Evolutionary conservation across 2,329 filamentous ascomycete species (phyloP), one percentile per base, ranked within the genome.

Genomic region (Aspergillus vadensis): DNA sequence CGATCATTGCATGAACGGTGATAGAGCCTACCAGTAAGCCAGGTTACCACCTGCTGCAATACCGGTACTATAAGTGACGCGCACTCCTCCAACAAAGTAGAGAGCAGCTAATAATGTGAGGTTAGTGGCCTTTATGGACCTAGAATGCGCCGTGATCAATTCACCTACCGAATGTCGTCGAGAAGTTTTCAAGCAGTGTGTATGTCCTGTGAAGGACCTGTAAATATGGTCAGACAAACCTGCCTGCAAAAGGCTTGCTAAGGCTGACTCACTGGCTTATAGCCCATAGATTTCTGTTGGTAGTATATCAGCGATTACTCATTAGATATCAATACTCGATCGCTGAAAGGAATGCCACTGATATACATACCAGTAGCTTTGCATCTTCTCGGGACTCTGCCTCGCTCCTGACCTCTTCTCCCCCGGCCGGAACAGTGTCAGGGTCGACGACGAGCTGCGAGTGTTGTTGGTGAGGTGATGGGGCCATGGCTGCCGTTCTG

Each of bases 21-120:
- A 1, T 5, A 15, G 21, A 12, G 54, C 71, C 41, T 67, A 84
- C 84, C 85, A 87, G 67, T 87, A 87, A 7, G 85, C 85, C 52
- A 86, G 70, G 62, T 85, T 85, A 44, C 85, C 85, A 57, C 85
- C 85, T 17, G 85, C 84, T 25, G 83, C 84, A 39, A 87, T 85
- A 63, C 85, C 85, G 10, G 85, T 87, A n/a, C 82, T 85, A 68
- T 85, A 87, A 0, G 85, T 86, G 2, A 85, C 83, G 43, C 85
- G 81, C 41, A 86, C 83, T 60, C 82, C 85, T 30, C 85, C 85
- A 48, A 87, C 80, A 59, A 86, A 86, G 72, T 86, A 87, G 2
- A 87, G 75, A 1, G 85, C 85, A 63, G 85, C 85, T 86, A 41
- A 51, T 9, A 8, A 55, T 32, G 4, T 15, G 10, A 17, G n/a